phyloP scores from a whole-genome alignment of 371 early-diverging fungal species.

The Capillidium rhysosporum region DNA sequence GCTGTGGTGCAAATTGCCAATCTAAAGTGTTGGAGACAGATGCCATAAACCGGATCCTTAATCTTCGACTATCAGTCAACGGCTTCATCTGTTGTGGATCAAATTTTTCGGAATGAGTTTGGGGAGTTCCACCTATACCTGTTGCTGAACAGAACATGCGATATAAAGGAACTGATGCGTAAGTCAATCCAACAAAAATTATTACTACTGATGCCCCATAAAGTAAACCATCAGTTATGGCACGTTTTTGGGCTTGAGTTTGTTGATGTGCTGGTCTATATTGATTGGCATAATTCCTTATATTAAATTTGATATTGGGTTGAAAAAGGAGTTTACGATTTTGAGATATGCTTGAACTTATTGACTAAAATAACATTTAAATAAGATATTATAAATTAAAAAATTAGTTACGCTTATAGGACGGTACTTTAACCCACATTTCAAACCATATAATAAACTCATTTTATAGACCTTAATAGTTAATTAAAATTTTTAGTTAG shows the following conservation, averaged over 20 bases:
- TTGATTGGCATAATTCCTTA: too few relatives aligned
- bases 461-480: too few relatives aligned
- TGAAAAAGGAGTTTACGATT: too few relatives aligned
- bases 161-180: constrained; percentile 93
- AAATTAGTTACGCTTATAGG: too few relatives aligned
- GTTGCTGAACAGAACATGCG: constrained; percentile 83
- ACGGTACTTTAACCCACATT: too few relatives aligned
- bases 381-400: too few relatives aligned
- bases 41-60: constrained; percentile 69
- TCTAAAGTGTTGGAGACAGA: constrained; percentile 59
- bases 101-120: constrained; percentile 31
- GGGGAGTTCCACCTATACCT: constrained; percentile 77
- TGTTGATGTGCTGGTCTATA: too few relatives aligned
- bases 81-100: constrained; percentile 35
- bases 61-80: constrained; percentile 29
- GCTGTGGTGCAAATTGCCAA: constrained; percentile 84
- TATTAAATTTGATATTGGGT: too few relatives aligned
- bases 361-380: too few relatives aligned
- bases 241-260: neutral
- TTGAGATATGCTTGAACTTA: too few relatives aligned
- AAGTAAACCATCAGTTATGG: constrained; percentile 14
- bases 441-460: too few relatives aligned
- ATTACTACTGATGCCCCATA: constrained; percentile 72
- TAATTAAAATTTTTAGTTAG: too few relatives aligned
- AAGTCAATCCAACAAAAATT: constrained; percentile 68